These are phyloP conservation scores for Diaporthe nobilis DNA, from an alignment of 2,329 filamentous ascomycete species.

Conservation along the genomic window DNA sequence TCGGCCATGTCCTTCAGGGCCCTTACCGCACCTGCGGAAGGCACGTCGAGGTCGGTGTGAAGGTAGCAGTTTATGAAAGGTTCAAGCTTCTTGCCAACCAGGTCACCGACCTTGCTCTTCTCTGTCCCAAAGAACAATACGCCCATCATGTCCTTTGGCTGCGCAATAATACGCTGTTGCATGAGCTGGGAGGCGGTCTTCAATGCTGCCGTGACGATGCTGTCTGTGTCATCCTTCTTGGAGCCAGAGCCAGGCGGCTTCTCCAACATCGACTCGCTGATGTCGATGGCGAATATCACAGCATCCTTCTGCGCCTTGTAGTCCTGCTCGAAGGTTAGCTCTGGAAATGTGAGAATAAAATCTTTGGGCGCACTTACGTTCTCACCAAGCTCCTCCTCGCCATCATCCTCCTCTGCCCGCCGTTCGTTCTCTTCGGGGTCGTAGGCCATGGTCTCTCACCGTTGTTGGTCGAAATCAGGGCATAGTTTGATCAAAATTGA, in stretches of 20 bases:
- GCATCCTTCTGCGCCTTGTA: conserved; percentile 97
- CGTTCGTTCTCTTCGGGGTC: conserved; percentile 62
- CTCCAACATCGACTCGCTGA: conserved; percentile 89
- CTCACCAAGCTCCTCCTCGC: conserved; percentile 69
- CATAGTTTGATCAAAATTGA: background rate
- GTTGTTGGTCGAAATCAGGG: background rate
- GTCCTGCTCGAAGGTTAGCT: conserved; percentile 64
- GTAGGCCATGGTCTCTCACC: conserved; percentile 48
- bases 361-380: conserved; percentile 41
- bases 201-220: conserved; percentile 84
- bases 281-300: conserved; percentile 95
- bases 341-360: background rate
- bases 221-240: conserved; percentile 77
- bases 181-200: conserved; percentile 96
- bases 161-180: conserved; percentile 98
- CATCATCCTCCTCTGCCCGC: conserved; percentile 76
- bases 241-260: conserved; percentile 71
- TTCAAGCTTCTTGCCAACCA: conserved; percentile 68
- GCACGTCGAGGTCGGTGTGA: conserved; percentile 88
- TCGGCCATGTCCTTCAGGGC: conserved; percentile 81
- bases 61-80: conserved; percentile 94
- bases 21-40: conserved; percentile 89
- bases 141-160: conserved; percentile 97
- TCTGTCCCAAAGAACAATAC: conserved; percentile 93
- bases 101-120: conserved; percentile 82